Conservation (phyloP, 805 yeast genomes). For the Myxozyma geophila region DNA sequence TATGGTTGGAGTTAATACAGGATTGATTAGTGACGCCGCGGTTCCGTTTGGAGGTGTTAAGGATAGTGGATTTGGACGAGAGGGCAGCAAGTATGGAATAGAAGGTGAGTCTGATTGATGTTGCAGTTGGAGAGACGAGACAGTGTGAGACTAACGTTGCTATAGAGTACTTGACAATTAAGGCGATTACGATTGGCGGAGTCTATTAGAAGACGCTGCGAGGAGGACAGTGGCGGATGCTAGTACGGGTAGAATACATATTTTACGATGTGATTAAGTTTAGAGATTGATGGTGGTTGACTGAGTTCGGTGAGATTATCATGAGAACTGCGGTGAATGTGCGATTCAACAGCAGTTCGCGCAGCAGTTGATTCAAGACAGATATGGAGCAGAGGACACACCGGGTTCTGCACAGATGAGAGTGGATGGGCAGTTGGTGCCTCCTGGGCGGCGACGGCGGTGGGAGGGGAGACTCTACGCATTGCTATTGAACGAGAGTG, state of each 20-base stretch:
- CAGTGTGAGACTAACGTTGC: neutral
- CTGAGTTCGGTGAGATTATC: too few relatives aligned
- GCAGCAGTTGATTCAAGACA: too few relatives aligned
- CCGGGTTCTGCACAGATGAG: too few relatives aligned
- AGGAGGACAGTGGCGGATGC: neutral
- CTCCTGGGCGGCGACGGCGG: too few relatives aligned
- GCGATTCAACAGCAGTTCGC: too few relatives aligned
- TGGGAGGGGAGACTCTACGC: too few relatives aligned
- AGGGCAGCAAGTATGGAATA: constrained; percentile 65
- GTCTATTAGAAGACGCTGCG: neutral
- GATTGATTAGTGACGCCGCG: constrained; percentile 63
- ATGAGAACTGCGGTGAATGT: too few relatives aligned
- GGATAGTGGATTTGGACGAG: constrained; percentile 73
- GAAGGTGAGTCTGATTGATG: constrained; percentile 50
- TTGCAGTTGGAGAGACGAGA: neutral
- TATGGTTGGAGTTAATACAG: constrained; percentile 83
- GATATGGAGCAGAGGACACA: too few relatives aligned
- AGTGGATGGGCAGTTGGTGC: too few relatives aligned
- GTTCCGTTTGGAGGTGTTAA: constrained; percentile 64
- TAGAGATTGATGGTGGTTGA: too few relatives aligned
- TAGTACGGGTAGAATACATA: neutral
- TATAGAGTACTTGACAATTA: constrained; percentile 31
- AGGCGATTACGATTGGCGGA: constrained; percentile 30
- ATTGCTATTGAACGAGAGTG: too few relatives aligned
- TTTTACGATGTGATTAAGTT: too few relatives aligned